Conservation (phyloP, 192 early-diverging fungal species). For the Coemansia interrupta region DNA sequence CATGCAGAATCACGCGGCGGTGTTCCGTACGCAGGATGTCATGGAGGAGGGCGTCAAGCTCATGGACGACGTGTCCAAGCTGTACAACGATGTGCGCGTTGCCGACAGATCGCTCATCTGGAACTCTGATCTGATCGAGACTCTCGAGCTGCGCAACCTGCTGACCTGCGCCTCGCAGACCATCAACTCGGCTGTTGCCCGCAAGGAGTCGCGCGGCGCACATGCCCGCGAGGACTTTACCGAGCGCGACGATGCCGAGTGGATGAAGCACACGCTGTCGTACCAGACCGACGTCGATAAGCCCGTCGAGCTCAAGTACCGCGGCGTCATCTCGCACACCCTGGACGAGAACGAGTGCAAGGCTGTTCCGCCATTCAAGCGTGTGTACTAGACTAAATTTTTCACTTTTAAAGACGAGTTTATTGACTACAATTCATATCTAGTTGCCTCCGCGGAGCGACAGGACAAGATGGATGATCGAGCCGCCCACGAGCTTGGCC, state of each 20-base stretch:
- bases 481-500: constrained; percentile 71
- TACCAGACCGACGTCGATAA: constrained; percentile 81
- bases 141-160: constrained; percentile 95
- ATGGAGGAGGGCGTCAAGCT: constrained; percentile 85
- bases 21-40: constrained; percentile 87
- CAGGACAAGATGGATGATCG: constrained; percentile 89
- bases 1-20: constrained; percentile 97
- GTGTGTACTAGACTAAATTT: constrained; percentile 67
- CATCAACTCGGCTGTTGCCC: constrained; percentile 79
- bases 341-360: constrained; percentile 93
- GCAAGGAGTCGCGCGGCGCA: constrained; percentile 97
- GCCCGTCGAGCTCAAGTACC: constrained; percentile 76
- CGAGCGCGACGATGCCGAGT: constrained; percentile 85
- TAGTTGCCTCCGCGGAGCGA: constrained; percentile 83
- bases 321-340: constrained; percentile 73
- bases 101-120: constrained; percentile 94
- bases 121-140: constrained; percentile 97
- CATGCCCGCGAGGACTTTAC: constrained; percentile 95
- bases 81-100: constrained; percentile 79
- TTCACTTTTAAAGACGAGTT: not conserved
- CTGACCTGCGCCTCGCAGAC: constrained; percentile 94
- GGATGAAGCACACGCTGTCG: constrained; percentile 99
- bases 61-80: constrained; percentile 79
- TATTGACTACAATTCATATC: not conserved
- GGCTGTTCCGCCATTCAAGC: constrained; percentile 81